Percentiles rank a stretch among this genome's conserved stretches.
Conservation (phyloP, 73 alveolate genomes). For the Paramecium biaurelia region DNA sequence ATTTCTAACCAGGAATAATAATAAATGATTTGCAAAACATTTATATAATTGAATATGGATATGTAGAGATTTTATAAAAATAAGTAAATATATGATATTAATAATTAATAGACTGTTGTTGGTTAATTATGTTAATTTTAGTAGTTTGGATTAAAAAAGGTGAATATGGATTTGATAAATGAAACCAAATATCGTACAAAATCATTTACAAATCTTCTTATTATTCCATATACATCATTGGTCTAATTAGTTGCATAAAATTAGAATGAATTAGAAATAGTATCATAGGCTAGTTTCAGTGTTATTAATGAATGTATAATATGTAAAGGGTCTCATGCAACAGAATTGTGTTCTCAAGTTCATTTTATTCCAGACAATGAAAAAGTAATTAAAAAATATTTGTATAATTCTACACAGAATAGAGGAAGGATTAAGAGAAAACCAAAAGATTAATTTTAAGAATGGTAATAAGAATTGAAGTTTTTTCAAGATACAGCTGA, state of each 20-base stretch:
- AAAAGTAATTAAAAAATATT: neutral
- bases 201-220: neutral
- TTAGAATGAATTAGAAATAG: neutral
- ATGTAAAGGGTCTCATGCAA: neutral
- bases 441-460: neutral
- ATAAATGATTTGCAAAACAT: neutral
- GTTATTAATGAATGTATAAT: neutral
- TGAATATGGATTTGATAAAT: neutral
- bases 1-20: neutral
- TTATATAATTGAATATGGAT: slow-evolving; percentile 11
- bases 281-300: neutral
- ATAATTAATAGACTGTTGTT: neutral
- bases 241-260: neutral
- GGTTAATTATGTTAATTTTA: neutral
- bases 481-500: neutral
- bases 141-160: neutral
- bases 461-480: neutral
- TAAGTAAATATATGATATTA: neutral
- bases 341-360: neutral
- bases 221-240: neutral
- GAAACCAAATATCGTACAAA: neutral
- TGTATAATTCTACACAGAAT: neutral
- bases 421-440: neutral
- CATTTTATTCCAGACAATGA: slow-evolving; percentile 27
- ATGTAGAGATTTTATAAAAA: neutral